phyloP scores from a whole-genome alignment of 768 basidiomycete genomes.

The Psilocybe cyanescens region DNA sequence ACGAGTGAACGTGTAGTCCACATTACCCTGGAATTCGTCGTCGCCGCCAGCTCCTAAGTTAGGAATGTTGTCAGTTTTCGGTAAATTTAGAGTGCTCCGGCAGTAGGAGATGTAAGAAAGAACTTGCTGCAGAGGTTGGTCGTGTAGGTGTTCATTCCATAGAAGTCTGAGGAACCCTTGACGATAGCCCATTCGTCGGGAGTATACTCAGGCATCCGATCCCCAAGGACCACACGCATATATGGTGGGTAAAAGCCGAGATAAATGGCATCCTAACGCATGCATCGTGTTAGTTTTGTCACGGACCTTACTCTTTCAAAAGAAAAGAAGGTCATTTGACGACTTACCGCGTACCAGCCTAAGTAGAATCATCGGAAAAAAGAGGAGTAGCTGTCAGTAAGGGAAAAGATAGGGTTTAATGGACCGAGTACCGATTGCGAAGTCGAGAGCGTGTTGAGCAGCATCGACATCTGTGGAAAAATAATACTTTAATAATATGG shows the following conservation, averaged over 20 bases:
- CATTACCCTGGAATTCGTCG: slow-evolving; percentile 65
- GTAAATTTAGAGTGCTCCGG: not conserved
- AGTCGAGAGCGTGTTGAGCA: slow-evolving; percentile 73
- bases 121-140: slow-evolving; percentile 62
- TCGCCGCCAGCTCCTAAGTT: slow-evolving; percentile 56
- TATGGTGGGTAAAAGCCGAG: slow-evolving; percentile 69
- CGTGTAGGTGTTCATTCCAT: slow-evolving; percentile 76
- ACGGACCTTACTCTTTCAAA: not conserved
- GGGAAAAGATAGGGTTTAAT: slow-evolving; percentile 19
- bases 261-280: slow-evolving; percentile 61
- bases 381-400: slow-evolving; percentile 21
- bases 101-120: not conserved
- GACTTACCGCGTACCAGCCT: slow-evolving; percentile 65
- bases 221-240: slow-evolving; percentile 58
- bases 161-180: slow-evolving; percentile 70
- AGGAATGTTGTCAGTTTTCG: not conserved
- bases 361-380: slow-evolving; percentile 27
- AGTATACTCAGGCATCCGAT: slow-evolving; percentile 63
- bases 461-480: slow-evolving; percentile 59
- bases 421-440: slow-evolving; percentile 59
- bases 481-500: slow-evolving; percentile 1
- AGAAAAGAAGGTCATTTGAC: slow-evolving; percentile 19
- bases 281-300: slow-evolving; percentile 8
- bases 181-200: slow-evolving; percentile 59
- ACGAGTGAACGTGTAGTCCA: slow-evolving; percentile 63